These are phyloP conservation scores for Botrytis aclada DNA, from an alignment of 2,329 filamentous ascomycete genomes.

Conservation along the genomic window DNA sequence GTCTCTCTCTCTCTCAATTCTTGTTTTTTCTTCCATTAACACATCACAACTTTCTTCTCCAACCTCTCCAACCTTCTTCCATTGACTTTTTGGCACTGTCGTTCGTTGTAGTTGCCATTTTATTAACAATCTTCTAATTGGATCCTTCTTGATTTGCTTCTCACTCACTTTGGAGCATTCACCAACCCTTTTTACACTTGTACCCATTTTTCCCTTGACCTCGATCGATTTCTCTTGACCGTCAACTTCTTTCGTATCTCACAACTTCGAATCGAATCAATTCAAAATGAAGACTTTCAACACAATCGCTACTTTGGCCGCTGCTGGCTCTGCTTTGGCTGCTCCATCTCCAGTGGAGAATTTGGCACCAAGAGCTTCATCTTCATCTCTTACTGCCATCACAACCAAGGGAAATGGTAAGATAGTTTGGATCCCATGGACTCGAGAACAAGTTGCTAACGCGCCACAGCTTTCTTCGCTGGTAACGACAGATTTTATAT, in stretches of 20 bases:
- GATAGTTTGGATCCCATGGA: not conserved
- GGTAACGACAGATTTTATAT: conserved; percentile 49
- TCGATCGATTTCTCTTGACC: conserved; percentile 5
- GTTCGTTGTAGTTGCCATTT: conserved; percentile 30
- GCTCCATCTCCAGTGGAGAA: conserved; percentile 27
- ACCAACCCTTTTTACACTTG: conserved; percentile 11
- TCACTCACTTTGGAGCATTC: conserved; percentile 30
- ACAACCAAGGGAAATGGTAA: conserved; percentile 38
- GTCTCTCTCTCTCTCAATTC: not conserved
- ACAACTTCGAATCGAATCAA: not conserved
- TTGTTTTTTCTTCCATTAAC: not conserved
- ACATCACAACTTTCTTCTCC: conserved; percentile 10
- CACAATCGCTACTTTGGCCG: conserved; percentile 35
- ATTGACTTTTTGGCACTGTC: conserved; percentile 21
- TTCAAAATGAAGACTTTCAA: conserved; percentile 34
- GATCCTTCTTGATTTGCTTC: conserved; percentile 24
- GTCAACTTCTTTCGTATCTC: not conserved
- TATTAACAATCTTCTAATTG: conserved; percentile 24
- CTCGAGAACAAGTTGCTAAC: conserved; percentile 10
- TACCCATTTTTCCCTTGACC: not conserved
- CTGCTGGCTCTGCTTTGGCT: conserved; percentile 26
- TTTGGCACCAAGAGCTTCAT: conserved; percentile 25
- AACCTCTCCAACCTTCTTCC: not conserved
- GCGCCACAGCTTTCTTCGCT: conserved; percentile 33
- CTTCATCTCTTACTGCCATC: conserved; percentile 30